Base-by-base conservation (phyloP, 2,329 filamentous ascomycete genomes). In the Fusarium dimerum region DNA sequence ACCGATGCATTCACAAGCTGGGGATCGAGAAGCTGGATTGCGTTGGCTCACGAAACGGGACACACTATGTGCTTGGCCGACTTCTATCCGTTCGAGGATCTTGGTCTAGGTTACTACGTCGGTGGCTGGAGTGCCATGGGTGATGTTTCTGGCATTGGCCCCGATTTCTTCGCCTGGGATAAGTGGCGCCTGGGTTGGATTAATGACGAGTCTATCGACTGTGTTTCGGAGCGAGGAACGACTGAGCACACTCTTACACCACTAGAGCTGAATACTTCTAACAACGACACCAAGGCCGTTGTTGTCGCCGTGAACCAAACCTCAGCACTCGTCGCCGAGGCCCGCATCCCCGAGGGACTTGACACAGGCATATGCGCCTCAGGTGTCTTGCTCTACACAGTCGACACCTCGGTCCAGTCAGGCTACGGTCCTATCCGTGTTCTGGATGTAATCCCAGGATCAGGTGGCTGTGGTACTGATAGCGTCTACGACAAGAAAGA, bases 101-200 rank as follows among this genome's bases (percentile, higher is more conserved):
- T 63, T 5, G 51, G 55, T 8, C 67, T 63, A 1, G 67, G 66
- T 0, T 38, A 67, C 5, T 72, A 66, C 47, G 66, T 71, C 8
- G 72, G 71, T 13, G 69, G 71, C 3, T 74, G 70, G 69, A 66
- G 68, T 47, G 53, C 70, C 17, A 73, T 73, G 71, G 72, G 71
- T 11, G 57, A 67, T n/a, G 66, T 73, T 29, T 62, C 56, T 46
- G 71, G 68, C 2, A 65, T 62, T 2, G 67, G 62, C 10, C 70
- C 69, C 13, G 71, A 73, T 36, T 73, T 66, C 45, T 72, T 74
- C 34, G 68, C 68, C 3, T 74, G 71, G 71, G 64, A 73, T 49
- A 72, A 73, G 59, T 74, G 71, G 71, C 61, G 68, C 30, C 56
- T 73, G 20, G 71, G 71, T 17, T 74, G 72, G 72, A 50, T 74